phyloP scores from a whole-genome alignment of 257 asterid species.

The Nyctanthes arbortristis region DNA sequence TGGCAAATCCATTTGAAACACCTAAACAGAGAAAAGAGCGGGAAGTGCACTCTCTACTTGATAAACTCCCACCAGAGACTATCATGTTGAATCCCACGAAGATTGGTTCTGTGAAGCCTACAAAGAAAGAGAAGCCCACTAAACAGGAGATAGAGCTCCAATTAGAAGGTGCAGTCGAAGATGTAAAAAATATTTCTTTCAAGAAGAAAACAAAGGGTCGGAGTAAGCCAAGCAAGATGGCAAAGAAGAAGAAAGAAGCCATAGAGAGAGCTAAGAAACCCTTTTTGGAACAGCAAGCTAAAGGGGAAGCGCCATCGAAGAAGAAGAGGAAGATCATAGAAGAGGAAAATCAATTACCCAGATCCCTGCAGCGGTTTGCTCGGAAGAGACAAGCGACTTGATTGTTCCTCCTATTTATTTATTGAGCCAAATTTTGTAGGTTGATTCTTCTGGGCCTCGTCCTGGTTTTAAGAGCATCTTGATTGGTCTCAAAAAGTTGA shows the following conservation, averaged over 20 bases:
- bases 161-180: conserved; percentile 66
- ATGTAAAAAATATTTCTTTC: conserved; percentile 44
- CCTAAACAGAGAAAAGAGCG: conserved; percentile 80
- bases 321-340: conserved; percentile 61
- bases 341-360: conserved; percentile 58
- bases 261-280: conserved; percentile 65
- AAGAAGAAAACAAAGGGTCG: conserved; percentile 93
- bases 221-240: conserved; percentile 75
- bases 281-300: conserved; percentile 44
- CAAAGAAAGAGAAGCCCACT: conserved; percentile 49
- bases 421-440: background rate
- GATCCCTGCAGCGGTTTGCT: conserved; percentile 66
- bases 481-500: no score
- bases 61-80: conserved; percentile 93
- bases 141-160: conserved; percentile 60
- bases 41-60: conserved; percentile 84
- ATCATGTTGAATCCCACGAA: conserved; percentile 91
- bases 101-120: conserved; percentile 73
- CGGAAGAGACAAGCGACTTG: conserved; percentile 43
- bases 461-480: no score
- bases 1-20: conserved; percentile 88
- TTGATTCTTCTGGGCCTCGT: no score
- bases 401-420: conserved; percentile 9
- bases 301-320: conserved; percentile 32
- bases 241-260: conserved; percentile 75